Conservation (phyloP, 2,329 filamentous ascomycete genomes). For the Calonectria pauciramosa region DNA sequence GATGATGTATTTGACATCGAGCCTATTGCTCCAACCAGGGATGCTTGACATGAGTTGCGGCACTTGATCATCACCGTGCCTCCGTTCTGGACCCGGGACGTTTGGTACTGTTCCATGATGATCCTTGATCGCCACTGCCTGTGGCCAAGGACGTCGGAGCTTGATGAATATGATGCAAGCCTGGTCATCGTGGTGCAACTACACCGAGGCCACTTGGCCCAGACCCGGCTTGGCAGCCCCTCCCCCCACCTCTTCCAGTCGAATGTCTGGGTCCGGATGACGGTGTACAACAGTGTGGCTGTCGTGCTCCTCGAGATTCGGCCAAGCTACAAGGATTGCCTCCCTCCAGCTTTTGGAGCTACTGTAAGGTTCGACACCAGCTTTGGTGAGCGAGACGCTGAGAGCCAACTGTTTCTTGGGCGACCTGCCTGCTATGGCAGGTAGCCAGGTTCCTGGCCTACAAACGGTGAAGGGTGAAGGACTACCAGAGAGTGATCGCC, state of each 20-base stretch:
- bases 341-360: conserved; percentile 20
- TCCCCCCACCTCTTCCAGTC: conserved; percentile 31
- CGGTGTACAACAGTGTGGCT: conserved; percentile 31
- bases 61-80: conserved; percentile 15
- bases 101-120: conserved; percentile 35
- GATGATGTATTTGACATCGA: conserved; percentile 39
- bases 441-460: not conserved
- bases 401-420: conserved; percentile 5
- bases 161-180: conserved; percentile 38
- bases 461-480: not conserved
- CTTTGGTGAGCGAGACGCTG: conserved; percentile 2
- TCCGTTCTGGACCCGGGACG: not conserved
- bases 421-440: not conserved
- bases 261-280: conserved; percentile 24
- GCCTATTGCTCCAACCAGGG: conserved; percentile 19
- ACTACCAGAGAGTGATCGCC: conserved; percentile 7
- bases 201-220: conserved; percentile 24
- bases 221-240: conserved; percentile 31
- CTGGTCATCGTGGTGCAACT: conserved; percentile 35
- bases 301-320: conserved; percentile 17
- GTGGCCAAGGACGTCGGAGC: conserved; percentile 29
- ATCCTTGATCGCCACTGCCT: conserved; percentile 34
- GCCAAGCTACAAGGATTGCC: conserved; percentile 10
- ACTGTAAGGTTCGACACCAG: conserved; percentile 31
- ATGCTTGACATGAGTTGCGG: conserved; percentile 28